Base-by-base conservation (phyloP, 768 basidiomycete genomes). In the Amanita pseudoporphyria region DNA sequence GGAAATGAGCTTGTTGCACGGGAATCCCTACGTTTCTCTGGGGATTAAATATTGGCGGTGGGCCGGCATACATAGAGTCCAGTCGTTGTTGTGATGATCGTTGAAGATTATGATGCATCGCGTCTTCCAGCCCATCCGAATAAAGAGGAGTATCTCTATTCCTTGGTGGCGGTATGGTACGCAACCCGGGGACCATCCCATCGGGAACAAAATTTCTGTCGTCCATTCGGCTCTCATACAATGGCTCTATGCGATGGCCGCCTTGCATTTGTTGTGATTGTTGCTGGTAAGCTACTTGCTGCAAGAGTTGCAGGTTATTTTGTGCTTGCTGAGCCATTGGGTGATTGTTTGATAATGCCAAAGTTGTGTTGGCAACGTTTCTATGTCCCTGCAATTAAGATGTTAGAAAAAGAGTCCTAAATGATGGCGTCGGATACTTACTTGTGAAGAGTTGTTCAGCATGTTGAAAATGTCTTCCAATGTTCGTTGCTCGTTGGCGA, bases 401-500 rank as follows among this genome's bases (percentile, higher is more conserved):
- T 30, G 45, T 45, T 38, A 43, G 32, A 46, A 39, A 50, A n/a
- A 18, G 43, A 45, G 40, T 39, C 9, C 5, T 43, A 36, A 39
- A 24, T 38, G 32, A 31, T 37, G 24, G 28, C 45, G 46, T 9
- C 7, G 14, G 21, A 24, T 21, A 60, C 77, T 58, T 52, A 88
- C 87, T 73, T 87, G 86, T 21, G 79, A 72, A 19, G 84, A 86
- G 57, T 72, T 87, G 52, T 74, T 85, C 49, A 91, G 69, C 82
- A 88, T 89, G 1, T 84, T 80, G 57, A 88, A 81, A 28, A 91
- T 74, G 50, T 88, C 88, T 53, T 87, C 86, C 74, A 89, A 81
- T 3, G 84, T 70, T 56, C 82, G 71, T 44, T 69, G 71, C 37
- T 82, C 81, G 18, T 68, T 59, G 14, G 68, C 66, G 49, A 66